phyloP scores from a whole-genome alignment of 805 yeast genomes.

The Grigorovia yakushimaensis region DNA sequence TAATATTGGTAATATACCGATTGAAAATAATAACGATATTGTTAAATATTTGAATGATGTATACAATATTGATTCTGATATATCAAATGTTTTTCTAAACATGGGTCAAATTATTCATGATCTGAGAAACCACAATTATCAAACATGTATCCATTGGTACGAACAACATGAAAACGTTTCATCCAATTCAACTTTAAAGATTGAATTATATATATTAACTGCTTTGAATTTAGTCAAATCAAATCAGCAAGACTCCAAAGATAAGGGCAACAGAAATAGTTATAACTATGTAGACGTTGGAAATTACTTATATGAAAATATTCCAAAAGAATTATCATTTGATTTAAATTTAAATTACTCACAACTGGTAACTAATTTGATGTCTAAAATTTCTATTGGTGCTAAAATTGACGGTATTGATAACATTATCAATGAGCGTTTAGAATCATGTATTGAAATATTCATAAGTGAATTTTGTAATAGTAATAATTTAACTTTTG shows the following conservation, averaged over 20 bases:
- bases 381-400: slow-evolving; percentile 29
- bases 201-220: slow-evolving; percentile 18
- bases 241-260: slow-evolving; percentile 1
- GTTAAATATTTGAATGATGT: slow-evolving; percentile 25
- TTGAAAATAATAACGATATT: slow-evolving; percentile 19
- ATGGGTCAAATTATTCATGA: slow-evolving; percentile 36
- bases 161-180: slow-evolving; percentile 4
- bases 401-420: slow-evolving; percentile 12
- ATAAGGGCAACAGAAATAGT: slow-evolving; percentile 6
- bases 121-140: slow-evolving; percentile 29
- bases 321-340: slow-evolving; percentile 30
- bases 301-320: slow-evolving; percentile 29
- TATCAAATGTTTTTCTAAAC: slow-evolving; percentile 31
- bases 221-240: slow-evolving; percentile 13
- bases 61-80: slow-evolving; percentile 19
- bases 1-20: slow-evolving; percentile 35
- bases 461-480: slow-evolving; percentile 44
- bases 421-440: slow-evolving; percentile 17
- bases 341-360: slow-evolving; percentile 14
- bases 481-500: slow-evolving; percentile 38
- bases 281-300: slow-evolving; percentile 24
- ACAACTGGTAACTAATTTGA: slow-evolving; percentile 32
- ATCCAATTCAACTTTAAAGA: slow-evolving; percentile 11
- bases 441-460: slow-evolving; percentile 19
- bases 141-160: slow-evolving; percentile 45